Evolutionary conservation across 495 filamentous ascomycete species (phyloP).

Genomic region (Neurospora tetrasperma): DNA sequence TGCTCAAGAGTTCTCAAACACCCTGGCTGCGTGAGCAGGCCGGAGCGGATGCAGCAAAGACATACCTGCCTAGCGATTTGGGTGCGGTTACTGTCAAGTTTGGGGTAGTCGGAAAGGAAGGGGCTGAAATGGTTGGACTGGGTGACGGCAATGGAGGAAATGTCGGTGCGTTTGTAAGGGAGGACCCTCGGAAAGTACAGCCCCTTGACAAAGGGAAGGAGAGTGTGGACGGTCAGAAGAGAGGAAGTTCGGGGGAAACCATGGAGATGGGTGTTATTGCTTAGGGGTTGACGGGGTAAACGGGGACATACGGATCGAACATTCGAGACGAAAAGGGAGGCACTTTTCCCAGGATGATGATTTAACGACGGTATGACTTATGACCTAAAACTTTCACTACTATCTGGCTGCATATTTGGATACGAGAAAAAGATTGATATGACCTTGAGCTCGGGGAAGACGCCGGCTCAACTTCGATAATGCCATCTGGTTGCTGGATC

Average conservation of each 20-base stretch:
- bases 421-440: not conserved
- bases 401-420: not conserved
- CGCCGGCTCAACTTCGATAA: not conserved
- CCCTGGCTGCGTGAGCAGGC: slow-evolving; percentile 12
- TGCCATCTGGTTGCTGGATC: not conserved
- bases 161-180: not conserved
- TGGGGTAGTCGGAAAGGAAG: slow-evolving; percentile 10
- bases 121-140: slow-evolving; percentile 14
- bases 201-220: not conserved
- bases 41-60: slow-evolving; percentile 16
- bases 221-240: not conserved
- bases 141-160: slow-evolving; percentile 1
- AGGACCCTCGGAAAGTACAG: not conserved
- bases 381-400: not conserved
- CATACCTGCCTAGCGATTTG: slow-evolving; percentile 16
- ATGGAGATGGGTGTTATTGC: not conserved
- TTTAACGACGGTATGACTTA: not conserved
- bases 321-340: not conserved
- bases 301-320: not conserved
- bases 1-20: slow-evolving; percentile 22
- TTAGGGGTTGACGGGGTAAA: too few species aligned
- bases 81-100: slow-evolving; percentile 11
- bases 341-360: not conserved
- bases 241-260: not conserved
- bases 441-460: not conserved